These are phyloP conservation scores for Ceratobasidium sp. DNA, from an alignment of 1,284 basidiomycete species.

Conservation along the genomic window DNA sequence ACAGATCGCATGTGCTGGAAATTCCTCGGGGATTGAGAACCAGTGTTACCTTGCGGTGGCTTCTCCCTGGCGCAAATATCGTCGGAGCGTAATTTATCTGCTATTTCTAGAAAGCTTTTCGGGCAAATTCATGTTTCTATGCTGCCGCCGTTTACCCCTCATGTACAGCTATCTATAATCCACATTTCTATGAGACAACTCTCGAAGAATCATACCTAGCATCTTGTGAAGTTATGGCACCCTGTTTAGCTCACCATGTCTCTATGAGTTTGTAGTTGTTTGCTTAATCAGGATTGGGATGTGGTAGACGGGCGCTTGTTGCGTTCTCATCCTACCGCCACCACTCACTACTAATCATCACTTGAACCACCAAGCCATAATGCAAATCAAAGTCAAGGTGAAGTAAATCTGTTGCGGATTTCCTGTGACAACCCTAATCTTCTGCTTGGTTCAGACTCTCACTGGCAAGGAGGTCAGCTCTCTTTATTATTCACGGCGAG, in stretches of 20 bases:
- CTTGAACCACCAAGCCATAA: conserved; percentile 52
- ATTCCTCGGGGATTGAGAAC: conserved; percentile 67
- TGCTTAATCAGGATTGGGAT: neutral
- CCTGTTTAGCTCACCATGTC: neutral
- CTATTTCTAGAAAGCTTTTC: conserved; percentile 1
- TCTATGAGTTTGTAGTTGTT: conserved; percentile 10
- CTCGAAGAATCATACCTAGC: too few relatives aligned
- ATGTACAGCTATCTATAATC: too few relatives aligned
- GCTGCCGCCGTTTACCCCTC: too few relatives aligned
- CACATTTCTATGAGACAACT: too few relatives aligned
- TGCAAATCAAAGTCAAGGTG: conserved; percentile 88
- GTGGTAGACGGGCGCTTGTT: neutral
- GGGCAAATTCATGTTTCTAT: too few relatives aligned
- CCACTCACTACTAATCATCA: conserved; percentile 21
- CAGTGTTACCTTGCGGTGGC: conserved; percentile 82
- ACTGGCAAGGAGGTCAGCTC: conserved; percentile 87
- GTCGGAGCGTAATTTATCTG: conserved; percentile 59
- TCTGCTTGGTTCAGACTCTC: conserved; percentile 69
- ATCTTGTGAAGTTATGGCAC: too few relatives aligned
- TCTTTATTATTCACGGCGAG: conserved; percentile 33
- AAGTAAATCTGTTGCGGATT: conserved; percentile 43
- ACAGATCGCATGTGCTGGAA: conserved; percentile 34
- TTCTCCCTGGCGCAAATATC: conserved; percentile 78
- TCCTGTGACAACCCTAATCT: conserved; percentile 10
- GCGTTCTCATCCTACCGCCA: conserved; percentile 24